Base-by-base conservation (phyloP, 345 rosid species). In the Diplotaxis tenuifolia region DNA sequence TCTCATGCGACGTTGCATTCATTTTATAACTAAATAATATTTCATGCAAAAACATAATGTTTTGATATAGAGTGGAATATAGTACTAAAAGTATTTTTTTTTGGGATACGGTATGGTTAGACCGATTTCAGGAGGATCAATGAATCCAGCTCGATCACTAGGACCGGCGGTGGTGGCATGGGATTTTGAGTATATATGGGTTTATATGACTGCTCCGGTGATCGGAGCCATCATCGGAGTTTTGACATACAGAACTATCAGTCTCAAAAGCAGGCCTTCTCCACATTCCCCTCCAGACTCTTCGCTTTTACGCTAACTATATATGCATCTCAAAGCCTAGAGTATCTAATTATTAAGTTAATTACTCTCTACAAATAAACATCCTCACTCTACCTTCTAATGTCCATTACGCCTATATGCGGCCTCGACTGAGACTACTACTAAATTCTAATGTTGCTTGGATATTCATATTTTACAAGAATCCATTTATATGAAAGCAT, bases 91-190 rank as follows among this genome's bases (percentile, higher is more conserved):
- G 32, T 38, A 36, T 63, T 47, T 23, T 2, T n/a, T n/a, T n/a
- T n/a, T 64, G 22, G 67, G 56, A 56, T 32, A n/a, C 19, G 21
- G 9, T 57, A 47, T 71, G 69, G 21, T 53, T 28, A 93, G 98
- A 68, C 97, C 97, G 1, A 70, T 91, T 16, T 93, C 98, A 5
- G 98, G 98, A 70, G 98, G 94, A 71, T 93, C 98, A n/a, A 73
- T 93, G 85, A 93, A 93, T 61, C 98, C 98, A 1, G 97, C 94
- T 42, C 84, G 98, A 68, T 93, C 98, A 59, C 49, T 93, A 38
- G 98, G 98, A 23, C 98, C 98, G 2, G 98, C 98, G 25, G 82
- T 93, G 52, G 81, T 85, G 65, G 72, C 94, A 5, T 80, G 88
- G 88, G 82, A 89, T 49, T 90, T 87, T 52, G 83, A 83, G 45